Evolutionary conservation across 768 basidiomycete species (phyloP), one percentile per base, ranked within the genome.

Genomic region (Xerocomellus intermedius): DNA sequence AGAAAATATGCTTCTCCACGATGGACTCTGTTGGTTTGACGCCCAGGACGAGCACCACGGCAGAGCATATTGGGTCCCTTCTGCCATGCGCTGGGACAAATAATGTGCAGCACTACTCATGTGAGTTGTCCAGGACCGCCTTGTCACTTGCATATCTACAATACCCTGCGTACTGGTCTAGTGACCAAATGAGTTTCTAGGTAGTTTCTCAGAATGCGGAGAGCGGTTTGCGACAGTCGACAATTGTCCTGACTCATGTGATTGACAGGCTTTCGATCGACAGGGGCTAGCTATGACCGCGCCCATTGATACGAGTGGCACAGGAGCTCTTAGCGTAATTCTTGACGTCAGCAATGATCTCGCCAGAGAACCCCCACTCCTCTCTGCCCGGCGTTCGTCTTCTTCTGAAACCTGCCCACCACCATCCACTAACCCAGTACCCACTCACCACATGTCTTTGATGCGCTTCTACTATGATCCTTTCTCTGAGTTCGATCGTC

Each of bases 21-120:
- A 98, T 58, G 96, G 95, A 2, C 75, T 96, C 26, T 95, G 92
- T 55, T 99, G 97, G 97, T 66, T 98, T 30, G 97, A 99, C 65
- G 87, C 91, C 24, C 94, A 97, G 71, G 91, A 89, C 50, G 83
- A 84, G 60, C 68, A 67, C 16, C 76, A 74, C 30, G 84, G 84
- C 28, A 77, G 79, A 54, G 82, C 85, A 22, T 96, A 94, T 68
- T 98, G 94, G 94, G 79, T 96, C 12, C 87, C 89, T 1, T 91
- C 90, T 13, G 88, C 87, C 3, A 89, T 96, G 81, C 80, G 81
- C 54, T 97, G 92, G 91, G 88, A 91, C 55, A 74, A 81, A 50
- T 88, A 69, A 36, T 33, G 33, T 24, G 2, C 24, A 24, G 24
- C 24, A 24, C 24, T 24, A 24, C 24, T n/a, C 24, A 24, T 24